Evolutionary conservation across 179 eudicot genomes (phyloP).

Genomic region (Actinidia arguta): DNA sequence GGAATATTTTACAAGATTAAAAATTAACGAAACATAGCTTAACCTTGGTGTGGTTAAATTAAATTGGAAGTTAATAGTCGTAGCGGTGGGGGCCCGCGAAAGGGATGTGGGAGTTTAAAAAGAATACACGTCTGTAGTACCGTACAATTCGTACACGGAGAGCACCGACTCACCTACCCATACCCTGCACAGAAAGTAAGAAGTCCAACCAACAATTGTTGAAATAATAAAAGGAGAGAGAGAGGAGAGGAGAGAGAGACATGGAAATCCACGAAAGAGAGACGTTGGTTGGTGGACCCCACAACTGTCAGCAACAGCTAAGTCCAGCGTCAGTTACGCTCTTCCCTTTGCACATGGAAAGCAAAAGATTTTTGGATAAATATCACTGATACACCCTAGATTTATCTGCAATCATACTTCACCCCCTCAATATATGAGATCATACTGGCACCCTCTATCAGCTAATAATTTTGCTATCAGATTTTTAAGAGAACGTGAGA

Average conservation of each 20-base stretch:
- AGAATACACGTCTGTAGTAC: constrained; percentile 21
- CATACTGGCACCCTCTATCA: no score
- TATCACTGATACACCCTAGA: no score
- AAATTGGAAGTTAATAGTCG: no score
- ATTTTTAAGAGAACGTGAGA: no score
- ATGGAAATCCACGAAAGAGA: constrained; percentile 21
- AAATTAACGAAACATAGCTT: no score
- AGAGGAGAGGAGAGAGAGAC: constrained; percentile 13
- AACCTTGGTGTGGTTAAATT: no score
- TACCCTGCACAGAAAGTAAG: background rate
- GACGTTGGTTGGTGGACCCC: background rate
- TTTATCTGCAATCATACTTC: no score
- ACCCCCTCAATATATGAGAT: no score
- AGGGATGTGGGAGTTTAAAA: background rate
- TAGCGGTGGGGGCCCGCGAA: background rate
- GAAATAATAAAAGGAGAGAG: background rate
- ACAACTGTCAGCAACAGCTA: background rate
- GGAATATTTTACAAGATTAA: no score
- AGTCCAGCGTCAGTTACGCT: background rate
- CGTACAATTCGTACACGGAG: constrained; percentile 23
- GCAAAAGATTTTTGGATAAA: no score
- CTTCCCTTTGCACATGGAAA: background rate
- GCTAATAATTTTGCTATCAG: no score
- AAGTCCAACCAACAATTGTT: background rate
- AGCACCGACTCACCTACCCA: background rate